A percentile compares a stretch with the other conserved stretches of the same genome.
phyloP scores from a whole-genome alignment of 2,329 filamentous ascomycete genomes.

The Venturia pyrina region DNA sequence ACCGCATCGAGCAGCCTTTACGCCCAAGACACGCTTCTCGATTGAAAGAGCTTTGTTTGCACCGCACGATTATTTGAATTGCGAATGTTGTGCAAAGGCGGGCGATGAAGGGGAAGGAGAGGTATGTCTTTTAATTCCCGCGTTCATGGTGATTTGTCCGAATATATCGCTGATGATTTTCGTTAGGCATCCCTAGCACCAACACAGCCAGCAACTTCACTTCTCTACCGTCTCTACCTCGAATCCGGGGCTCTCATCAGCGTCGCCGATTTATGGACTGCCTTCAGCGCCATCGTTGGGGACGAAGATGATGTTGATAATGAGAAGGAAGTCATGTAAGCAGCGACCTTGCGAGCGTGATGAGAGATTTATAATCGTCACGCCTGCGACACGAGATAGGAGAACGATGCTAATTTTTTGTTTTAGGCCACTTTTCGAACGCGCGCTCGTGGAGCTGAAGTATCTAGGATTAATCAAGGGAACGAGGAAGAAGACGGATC shows the following conservation, averaged over 20 bases:
- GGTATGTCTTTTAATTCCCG: constrained; percentile 23
- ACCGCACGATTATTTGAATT: constrained; percentile 69
- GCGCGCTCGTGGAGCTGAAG: constrained; percentile 72
- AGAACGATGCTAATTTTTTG: no score
- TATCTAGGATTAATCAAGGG: constrained; percentile 79
- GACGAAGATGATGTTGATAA: constrained; percentile 35
- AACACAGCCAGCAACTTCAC: constrained; percentile 58
- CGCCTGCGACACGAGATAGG: no score
- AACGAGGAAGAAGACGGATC: constrained; percentile 85
- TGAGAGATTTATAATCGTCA: no score
- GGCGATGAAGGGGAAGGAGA: constrained; percentile 26
- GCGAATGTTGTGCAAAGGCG: constrained; percentile 51
- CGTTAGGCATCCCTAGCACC: constrained; percentile 38
- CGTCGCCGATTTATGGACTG: constrained; percentile 67
- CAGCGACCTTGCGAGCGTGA: constrained; percentile 22
- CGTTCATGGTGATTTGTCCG: background rate
- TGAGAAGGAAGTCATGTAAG: constrained; percentile 37
- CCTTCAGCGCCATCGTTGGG: constrained; percentile 57
- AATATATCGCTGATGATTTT: background rate
- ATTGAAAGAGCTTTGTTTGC: constrained; percentile 61
- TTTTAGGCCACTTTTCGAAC: constrained; percentile 66
- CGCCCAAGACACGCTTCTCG: constrained; percentile 59
- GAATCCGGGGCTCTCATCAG: constrained; percentile 72
- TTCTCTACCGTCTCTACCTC: constrained; percentile 69
- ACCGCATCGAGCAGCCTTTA: constrained; percentile 64